Base-by-base conservation (phyloP, 257 asterid species). In the Salvia miltiorrhiza region DNA sequence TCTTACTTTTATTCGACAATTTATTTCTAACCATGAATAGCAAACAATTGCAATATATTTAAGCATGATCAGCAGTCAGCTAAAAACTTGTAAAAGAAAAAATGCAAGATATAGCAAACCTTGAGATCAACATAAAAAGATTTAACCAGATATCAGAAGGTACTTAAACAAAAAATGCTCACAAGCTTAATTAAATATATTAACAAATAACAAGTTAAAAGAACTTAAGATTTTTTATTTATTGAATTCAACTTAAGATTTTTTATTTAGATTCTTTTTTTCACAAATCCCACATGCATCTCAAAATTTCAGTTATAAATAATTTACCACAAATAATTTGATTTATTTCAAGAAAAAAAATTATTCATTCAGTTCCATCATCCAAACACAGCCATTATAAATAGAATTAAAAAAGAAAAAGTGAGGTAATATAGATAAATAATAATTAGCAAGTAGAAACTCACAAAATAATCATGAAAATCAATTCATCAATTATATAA, bases 401-500 rank as follows among this genome's bases (percentile, higher is more conserved):
- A 12, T 10, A 71, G 7, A 21, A 48, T n/a, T n/a, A n/a, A n/a
- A 33, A 9, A 28, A 5, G 21, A 69, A 55, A 26, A 26, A 55
- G 20, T 4, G 40, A 28, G 40, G 21, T 55, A 33, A 53, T 53
- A 56, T 0, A 56, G 12, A 26, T 55, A 20, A 1, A 14, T 26
- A 14, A n/a, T 28, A 32, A 53, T 45, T 33, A 48, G 28, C 40
- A 48, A n/a, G 14, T 44, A 5, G 23, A 70, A 57, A 43, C 32
- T 32, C 76, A 71, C 47, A 16, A 50, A 50, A 7, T 35, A 4
- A 49, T 61, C 55, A 62, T 1, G 56, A 39, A 16, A 59, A 52
- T 35, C 55, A 71, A 35, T 35, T 50, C 70, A 72, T n/a, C 64
- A 24, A 43, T 41, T 19, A 52, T 52, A 43, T 40, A 10, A 56